A percentile compares a stretch with the other conserved stretches of the same genome.
phyloP scores from a whole-genome alignment of 106 monocot genomes.

The Amphibolis antarctica region DNA sequence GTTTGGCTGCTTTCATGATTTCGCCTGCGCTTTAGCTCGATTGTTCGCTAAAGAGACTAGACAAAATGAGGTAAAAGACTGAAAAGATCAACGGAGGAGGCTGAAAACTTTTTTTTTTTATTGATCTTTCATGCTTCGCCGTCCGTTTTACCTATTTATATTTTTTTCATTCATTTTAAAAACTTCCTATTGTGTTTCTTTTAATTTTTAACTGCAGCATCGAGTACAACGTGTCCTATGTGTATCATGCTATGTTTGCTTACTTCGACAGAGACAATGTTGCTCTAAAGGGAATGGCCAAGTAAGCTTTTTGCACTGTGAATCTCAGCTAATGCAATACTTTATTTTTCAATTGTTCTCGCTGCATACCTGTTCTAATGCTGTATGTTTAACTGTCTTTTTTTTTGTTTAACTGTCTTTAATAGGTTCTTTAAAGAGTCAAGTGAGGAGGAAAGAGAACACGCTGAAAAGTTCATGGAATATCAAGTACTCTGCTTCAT shows the following conservation, averaged over 20 bases:
- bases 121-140: not conserved
- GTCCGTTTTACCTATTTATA: not conserved
- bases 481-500: slow-evolving; percentile 35
- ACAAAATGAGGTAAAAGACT: too few relatives aligned
- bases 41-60: too few relatives aligned
- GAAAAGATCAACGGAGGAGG: too few relatives aligned
- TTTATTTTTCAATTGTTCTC: not conserved
- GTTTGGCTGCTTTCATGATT: too few relatives aligned
- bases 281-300: slow-evolving; percentile 62
- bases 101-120: not conserved
- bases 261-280: slow-evolving; percentile 91
- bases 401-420: not conserved
- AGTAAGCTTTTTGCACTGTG: slow-evolving; percentile 49
- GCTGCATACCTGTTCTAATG: not conserved
- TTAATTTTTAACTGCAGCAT: slow-evolving; percentile 28
- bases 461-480: slow-evolving; percentile 58
- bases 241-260: slow-evolving; percentile 74
- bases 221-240: slow-evolving; percentile 86
- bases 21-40: too few relatives aligned
- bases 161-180: not conserved
- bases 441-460: slow-evolving; percentile 51
- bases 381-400: not conserved
- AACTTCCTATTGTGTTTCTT: not conserved
- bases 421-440: slow-evolving; percentile 57
- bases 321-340: not conserved